These are phyloP conservation scores for Trichoderma harzianum DNA, from an alignment of 2,329 filamentous ascomycete genomes.

Conservation along the genomic window DNA sequence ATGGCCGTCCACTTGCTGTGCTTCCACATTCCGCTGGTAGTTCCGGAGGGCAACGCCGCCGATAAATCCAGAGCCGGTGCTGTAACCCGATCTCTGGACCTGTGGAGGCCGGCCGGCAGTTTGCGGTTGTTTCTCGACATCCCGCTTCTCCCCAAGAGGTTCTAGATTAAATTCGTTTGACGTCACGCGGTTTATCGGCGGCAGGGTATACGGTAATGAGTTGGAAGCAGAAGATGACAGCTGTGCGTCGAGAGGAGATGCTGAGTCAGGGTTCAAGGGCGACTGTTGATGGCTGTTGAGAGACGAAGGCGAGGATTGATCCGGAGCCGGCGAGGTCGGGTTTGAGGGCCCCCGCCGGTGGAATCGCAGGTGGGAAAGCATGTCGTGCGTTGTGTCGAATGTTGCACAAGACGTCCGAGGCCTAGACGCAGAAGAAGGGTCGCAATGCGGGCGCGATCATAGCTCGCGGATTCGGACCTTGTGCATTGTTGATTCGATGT, in stretches of 20 bases:
- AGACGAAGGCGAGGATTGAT: constrained; percentile 42
- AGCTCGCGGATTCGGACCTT: constrained; percentile 6
- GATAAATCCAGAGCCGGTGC: constrained; percentile 46
- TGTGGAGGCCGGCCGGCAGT: constrained; percentile 27
- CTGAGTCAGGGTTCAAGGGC: constrained; percentile 39
- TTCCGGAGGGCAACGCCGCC: constrained; percentile 54
- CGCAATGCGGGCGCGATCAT: constrained; percentile 17
- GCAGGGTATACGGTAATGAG: constrained; percentile 46
- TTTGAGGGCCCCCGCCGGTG: constrained; percentile 56
- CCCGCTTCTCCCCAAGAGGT: constrained; percentile 25
- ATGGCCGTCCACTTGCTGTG: constrained; percentile 22
- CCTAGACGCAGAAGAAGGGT: not conserved
- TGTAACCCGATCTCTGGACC: constrained; percentile 34
- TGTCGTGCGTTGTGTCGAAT: constrained; percentile 27
- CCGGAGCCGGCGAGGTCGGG: constrained; percentile 51
- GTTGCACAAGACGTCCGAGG: constrained; percentile 6
- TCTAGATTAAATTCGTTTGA: constrained; percentile 33
- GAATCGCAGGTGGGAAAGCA: constrained; percentile 56
- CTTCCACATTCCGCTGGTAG: constrained; percentile 40
- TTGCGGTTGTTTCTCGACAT: constrained; percentile 25
- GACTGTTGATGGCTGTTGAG: constrained; percentile 39
- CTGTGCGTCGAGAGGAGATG: constrained; percentile 34
- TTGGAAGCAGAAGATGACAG: constrained; percentile 35
- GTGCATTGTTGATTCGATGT: constrained; percentile 11
- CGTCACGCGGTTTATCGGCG: constrained; percentile 49